phyloP scores from a whole-genome alignment of 75 land plant species.

The Pseudotsuga menziesii region DNA sequence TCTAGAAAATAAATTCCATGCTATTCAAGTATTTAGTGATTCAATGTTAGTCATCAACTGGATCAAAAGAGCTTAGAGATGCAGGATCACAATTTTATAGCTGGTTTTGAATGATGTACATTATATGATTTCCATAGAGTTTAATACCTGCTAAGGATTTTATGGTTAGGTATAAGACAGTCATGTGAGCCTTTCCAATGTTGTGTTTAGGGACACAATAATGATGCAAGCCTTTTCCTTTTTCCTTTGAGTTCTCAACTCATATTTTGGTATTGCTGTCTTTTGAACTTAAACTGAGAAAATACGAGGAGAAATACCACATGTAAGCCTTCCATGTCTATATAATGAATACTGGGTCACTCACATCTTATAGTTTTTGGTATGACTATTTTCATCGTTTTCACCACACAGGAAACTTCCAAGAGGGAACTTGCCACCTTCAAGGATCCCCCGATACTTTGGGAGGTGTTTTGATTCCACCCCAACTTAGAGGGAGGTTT shows the following conservation, averaged over 20 bases:
- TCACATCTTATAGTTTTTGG: neutral
- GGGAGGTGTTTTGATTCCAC: conserved; percentile 52
- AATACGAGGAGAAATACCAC: neutral
- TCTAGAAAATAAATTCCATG: too few relatives aligned
- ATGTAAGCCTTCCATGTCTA: neutral
- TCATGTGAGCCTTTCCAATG: too few relatives aligned
- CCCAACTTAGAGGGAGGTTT: conserved; percentile 71
- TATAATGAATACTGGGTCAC: neutral
- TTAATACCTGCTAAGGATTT: too few relatives aligned
- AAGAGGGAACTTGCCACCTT: conserved; percentile 36
- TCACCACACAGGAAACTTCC: conserved; percentile 40
- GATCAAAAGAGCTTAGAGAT: too few relatives aligned
- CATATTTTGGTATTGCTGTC: neutral
- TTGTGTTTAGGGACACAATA: too few relatives aligned
- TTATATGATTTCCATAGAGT: too few relatives aligned
- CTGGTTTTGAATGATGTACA: too few relatives aligned
- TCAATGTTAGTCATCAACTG: too few relatives aligned
- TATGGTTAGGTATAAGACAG: too few relatives aligned
- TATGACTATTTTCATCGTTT: neutral
- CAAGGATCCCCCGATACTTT: conserved; percentile 38
- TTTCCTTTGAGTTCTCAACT: neutral
- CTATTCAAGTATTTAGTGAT: too few relatives aligned
- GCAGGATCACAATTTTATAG: too few relatives aligned
- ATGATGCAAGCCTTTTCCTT: neutral
- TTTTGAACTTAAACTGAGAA: neutral